Evolutionary conservation across 2,329 filamentous ascomycete species (phyloP), one percentile per base, ranked within the genome.

Genomic region (Triangularia setosa): DNA sequence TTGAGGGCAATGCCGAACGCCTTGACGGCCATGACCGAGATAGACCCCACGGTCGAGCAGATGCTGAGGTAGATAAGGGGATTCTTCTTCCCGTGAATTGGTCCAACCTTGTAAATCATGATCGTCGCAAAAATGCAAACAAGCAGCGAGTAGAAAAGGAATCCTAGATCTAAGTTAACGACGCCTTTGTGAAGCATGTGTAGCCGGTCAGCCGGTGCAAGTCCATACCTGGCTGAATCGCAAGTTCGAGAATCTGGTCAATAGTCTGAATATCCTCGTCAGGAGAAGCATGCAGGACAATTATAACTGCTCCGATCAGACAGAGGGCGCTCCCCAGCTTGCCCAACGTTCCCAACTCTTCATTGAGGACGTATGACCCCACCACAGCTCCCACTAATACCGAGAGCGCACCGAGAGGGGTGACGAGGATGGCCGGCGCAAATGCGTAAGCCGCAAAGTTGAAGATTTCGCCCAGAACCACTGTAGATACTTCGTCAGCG

Each of bases 21-120:
- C 82, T 99, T 99, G 78, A 98, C 91, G 30, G 95, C 93, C 95
- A 99, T 99, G 81, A 99, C 94, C 12, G 95, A 98, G 67, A 99
- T 90, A 60, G 93, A 97, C 72, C 95, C 95, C 68, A 97, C 93
- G 3, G 93, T 96, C 60, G 93, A 97, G 84, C 95, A 99, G 72
- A 99, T 98, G 71, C 93, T 97, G 70, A 99, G 88, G 79, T 94
- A 99, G 72, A 99, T 90, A 72, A 99, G 85, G 9, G 95, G 94
- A 76, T 98, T 99, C 79, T 91, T 93, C 83, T 92, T 96, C 75
- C 95, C 95, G 73, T 99, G 89, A 62, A 88, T 80, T 0, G 95
- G 95, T 7, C 93, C 92, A 69, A 99, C 84, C 76, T 89, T 91
- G 83, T 99, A 99, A 71, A 99, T 98, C 94, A 98, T 98, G 71